Evolutionary conservation across 2,329 filamentous ascomycete genomes (phyloP).

Genomic region (Plectosphaerella plurivora): DNA sequence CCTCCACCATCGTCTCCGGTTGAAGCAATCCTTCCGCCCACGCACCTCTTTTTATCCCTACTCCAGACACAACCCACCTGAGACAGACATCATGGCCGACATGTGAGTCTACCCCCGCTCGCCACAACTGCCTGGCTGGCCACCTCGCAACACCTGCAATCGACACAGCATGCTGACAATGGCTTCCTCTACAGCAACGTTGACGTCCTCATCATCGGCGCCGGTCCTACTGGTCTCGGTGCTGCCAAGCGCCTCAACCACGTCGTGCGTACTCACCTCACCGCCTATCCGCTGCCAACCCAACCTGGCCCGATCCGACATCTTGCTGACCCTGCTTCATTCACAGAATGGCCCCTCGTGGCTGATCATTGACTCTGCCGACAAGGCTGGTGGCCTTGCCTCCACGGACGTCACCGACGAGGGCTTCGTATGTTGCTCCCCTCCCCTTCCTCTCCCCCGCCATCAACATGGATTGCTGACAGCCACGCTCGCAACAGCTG

Average conservation of each 20-base stretch:
- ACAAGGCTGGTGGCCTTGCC: conserved; percentile 91
- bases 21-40: background rate
- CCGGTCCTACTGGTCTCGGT: conserved; percentile 94
- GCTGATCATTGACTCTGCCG: conserved; percentile 90
- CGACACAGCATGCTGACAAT: conserved; percentile 6
- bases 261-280: conserved; percentile 60
- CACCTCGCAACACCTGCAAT: background rate
- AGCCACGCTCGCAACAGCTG: conserved; percentile 51
- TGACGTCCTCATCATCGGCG: conserved; percentile 96
- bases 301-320: conserved; percentile 9
- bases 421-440: conserved; percentile 67
- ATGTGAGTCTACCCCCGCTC: conserved; percentile 13
- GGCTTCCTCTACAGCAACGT: conserved; percentile 61
- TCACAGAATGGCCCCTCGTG: conserved; percentile 82
- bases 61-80: background rate
- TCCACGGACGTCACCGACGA: conserved; percentile 93
- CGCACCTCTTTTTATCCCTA: background rate
- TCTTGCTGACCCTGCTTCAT: conserved; percentile 11
- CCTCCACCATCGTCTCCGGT: background rate
- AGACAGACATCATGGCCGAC: conserved; percentile 19
- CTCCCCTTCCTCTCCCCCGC: background rate
- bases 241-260: conserved; percentile 97
- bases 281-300: conserved; percentile 12
- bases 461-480: conserved; percentile 4
- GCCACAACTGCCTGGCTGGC: background rate